Evolutionary conservation across 805 yeast genomes (phyloP).

Genomic region (Candida ovalis): DNA sequence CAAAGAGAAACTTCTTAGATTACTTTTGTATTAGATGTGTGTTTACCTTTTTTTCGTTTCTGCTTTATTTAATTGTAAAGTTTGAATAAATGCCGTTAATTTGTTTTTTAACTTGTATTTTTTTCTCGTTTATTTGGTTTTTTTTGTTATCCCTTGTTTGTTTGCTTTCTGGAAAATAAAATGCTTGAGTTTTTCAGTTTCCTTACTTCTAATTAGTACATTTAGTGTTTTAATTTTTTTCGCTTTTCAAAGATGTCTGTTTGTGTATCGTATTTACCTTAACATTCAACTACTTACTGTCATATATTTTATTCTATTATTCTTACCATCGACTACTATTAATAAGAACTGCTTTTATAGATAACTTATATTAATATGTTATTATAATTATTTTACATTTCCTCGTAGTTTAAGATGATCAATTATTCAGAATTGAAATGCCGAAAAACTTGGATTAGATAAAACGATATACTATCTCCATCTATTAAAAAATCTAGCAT

Average conservation of each 20-base stretch:
- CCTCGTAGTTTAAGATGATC: too few species aligned
- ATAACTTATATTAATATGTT: too few species aligned
- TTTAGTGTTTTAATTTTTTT: conserved; percentile 1
- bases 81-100: not conserved
- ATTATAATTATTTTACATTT: too few species aligned
- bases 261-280: not conserved
- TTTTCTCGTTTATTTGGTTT: not conserved
- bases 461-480: too few species aligned
- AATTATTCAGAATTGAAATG: too few species aligned
- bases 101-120: conserved; percentile 1
- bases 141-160: not conserved
- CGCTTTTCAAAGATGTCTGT: not conserved
- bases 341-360: too few species aligned
- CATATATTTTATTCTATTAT: not conserved
- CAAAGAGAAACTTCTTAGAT: conserved; percentile 56
- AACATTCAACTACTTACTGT: not conserved
- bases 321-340: too few species aligned
- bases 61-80: not conserved
- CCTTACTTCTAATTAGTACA: not conserved
- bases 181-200: not conserved
- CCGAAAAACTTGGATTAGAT: too few species aligned
- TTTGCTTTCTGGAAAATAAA: conserved; percentile 1
- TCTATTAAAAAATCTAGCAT: too few species aligned
- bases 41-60: not conserved
- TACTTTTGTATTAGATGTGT: not conserved